Base-by-base conservation (phyloP, 2,329 filamentous ascomycete genomes). In the Calonectria hawksworthii region DNA sequence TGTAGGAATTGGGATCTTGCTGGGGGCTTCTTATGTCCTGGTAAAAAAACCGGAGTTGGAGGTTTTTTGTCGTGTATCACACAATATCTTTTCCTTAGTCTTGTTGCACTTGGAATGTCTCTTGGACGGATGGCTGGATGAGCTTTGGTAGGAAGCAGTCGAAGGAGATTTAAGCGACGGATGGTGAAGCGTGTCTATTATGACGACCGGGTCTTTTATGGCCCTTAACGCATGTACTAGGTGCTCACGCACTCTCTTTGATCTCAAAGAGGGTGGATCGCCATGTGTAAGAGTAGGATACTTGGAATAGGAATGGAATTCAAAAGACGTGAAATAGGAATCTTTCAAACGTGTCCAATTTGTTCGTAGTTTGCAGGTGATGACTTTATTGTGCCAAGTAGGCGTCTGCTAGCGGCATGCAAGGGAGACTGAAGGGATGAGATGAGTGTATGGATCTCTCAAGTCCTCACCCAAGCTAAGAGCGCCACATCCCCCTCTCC, bases 21-120 rank as follows among this genome's bases (percentile, higher is more conserved):
- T 74, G 66, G 78, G 73, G 77, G 76, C 79, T 79, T 75, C 63
- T 77, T 75, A 75, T 71, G 77, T 78, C 75, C 71, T 80, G 74
- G 76, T 72, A 67, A 76, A 80, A 80, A 79, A 76, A 77, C 73
- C 50, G 79, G 79, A 80, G 79, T 80, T 80, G 77, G 74, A 68
- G 71, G 77, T 65, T 77, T 72, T 44, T 44, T 80, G 69, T 75
- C 77, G 72, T 77, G 63, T 72, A 72, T 30, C 54, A 63, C 56
- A 68, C 56, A 64, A 30, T 70, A 75, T 75, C 34, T 26, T 74
- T 78, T 80, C 72, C 47, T 80, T 78, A 74, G 65, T 74, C 77
- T 76, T 78, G 69, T 77, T 77, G 64, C 70, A 74, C 71, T 78
- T 80, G 77, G 63, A 72, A 80, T 76, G 75, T 79, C 66, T 69